A percentile compares a stretch with the other conserved stretches of the same genome.
phyloP scores from a whole-genome alignment of 2,329 filamentous ascomycete species.

The Dendrostoma leiphaemia region DNA sequence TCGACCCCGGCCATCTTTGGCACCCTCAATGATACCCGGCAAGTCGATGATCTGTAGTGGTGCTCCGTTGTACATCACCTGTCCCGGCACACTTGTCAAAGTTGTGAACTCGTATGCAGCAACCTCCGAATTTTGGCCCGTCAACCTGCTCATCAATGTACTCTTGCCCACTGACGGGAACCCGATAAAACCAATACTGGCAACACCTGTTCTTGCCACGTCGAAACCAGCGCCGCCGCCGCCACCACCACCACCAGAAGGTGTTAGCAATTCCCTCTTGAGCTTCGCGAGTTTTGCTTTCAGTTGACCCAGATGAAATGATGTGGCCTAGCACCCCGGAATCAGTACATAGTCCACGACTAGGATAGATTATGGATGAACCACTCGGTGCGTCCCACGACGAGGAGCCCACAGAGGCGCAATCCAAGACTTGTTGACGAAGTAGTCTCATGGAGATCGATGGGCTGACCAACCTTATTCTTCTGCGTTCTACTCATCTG shows the following conservation, averaged over 20 bases:
- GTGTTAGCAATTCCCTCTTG: constrained; percentile 91
- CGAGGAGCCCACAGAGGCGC: no score
- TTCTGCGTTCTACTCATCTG: constrained; percentile 54
- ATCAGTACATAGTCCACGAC: not conserved
- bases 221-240: constrained; percentile 90
- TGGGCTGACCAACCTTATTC: constrained; percentile 62
- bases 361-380: no score
- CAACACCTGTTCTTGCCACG: constrained; percentile 95
- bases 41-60: constrained; percentile 98
- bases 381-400: no score
- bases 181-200: constrained; percentile 95
- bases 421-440: no score
- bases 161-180: constrained; percentile 98
- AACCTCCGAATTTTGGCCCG: constrained; percentile 94
- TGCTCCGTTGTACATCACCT: constrained; percentile 91
- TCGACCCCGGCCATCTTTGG: constrained; percentile 96
- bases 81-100: constrained; percentile 92
- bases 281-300: constrained; percentile 98
- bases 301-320: constrained; percentile 89
- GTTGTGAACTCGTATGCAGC: constrained; percentile 99
- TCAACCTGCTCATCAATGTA: constrained; percentile 92
- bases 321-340: constrained; percentile 56
- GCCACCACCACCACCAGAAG: constrained; percentile 74
- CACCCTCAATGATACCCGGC: constrained; percentile 97
- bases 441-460: no score